These are phyloP conservation scores for Neurospora sp. DNA, from an alignment of 495 filamentous ascomycete genomes.

Conservation along the genomic window DNA sequence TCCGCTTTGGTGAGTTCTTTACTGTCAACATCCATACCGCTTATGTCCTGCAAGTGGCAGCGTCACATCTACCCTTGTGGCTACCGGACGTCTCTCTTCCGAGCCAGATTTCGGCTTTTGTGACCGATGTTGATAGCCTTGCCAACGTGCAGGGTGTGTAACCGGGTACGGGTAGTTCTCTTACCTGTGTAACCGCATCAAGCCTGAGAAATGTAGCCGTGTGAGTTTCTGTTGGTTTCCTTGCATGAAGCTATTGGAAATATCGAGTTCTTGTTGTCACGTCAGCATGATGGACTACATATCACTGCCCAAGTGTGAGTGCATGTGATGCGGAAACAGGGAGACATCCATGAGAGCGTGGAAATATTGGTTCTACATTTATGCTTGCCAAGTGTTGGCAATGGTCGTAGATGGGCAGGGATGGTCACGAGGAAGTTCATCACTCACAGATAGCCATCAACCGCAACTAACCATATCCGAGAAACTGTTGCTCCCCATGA, in stretches of 20 bases:
- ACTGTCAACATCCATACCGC: background rate
- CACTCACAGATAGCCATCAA: background rate
- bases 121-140: background rate
- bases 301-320: background rate
- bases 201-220: background rate
- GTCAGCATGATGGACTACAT: background rate
- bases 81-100: background rate
- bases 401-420: background rate
- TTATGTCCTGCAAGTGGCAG: background rate
- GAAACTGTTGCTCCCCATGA: too few species aligned
- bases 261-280: background rate
- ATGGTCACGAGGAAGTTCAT: background rate
- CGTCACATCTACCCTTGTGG: background rate
- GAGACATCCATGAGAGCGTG: background rate
- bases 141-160: background rate
- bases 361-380: background rate
- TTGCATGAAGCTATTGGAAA: background rate
- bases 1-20: background rate
- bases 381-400: background rate
- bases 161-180: background rate
- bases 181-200: background rate
- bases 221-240: background rate
- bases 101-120: background rate
- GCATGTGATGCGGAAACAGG: background rate
- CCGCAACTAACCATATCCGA: too few species aligned